Percentiles rank a stretch among this genome's conserved stretches.
These are phyloP conservation scores for Yamadazyma spencermartinsiae DNA, from an alignment of 1,139 yeast species.

Conservation along the genomic window DNA sequence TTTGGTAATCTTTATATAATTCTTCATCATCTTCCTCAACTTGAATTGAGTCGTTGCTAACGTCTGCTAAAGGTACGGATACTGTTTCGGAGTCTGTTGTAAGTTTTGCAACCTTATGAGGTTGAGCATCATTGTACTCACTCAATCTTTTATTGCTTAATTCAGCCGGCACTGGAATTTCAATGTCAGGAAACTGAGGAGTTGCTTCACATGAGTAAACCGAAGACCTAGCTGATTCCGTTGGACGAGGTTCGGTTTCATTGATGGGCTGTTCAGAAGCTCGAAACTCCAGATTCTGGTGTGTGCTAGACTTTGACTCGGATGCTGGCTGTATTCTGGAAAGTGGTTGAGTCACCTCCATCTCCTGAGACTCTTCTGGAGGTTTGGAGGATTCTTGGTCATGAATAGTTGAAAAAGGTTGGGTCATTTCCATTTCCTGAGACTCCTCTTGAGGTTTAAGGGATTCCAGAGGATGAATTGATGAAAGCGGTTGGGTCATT, in stretches of 20 bases:
- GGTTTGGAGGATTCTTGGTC: not conserved
- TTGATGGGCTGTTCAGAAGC: not conserved
- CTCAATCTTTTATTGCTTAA: constrained; percentile 13
- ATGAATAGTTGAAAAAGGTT: constrained; percentile 6
- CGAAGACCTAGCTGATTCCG: not conserved
- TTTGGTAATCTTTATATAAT: constrained; percentile 19
- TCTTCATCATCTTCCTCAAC: constrained; percentile 8
- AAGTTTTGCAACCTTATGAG: constrained; percentile 8
- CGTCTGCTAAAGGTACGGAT: constrained; percentile 31
- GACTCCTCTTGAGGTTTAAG: not conserved
- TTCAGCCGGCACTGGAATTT: constrained; percentile 18
- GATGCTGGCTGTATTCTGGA: constrained; percentile 1
- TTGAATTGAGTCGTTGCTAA: constrained; percentile 13
- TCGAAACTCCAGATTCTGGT: not conserved
- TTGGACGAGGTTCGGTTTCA: not conserved
- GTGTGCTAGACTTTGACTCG: not conserved
- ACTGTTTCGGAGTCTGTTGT: constrained; percentile 25
- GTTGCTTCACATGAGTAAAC: constrained; percentile 3
- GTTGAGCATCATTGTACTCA: constrained; percentile 10
- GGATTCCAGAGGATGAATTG: not conserved
- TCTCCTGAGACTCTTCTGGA: constrained; percentile 2
- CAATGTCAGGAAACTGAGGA: constrained; percentile 17
- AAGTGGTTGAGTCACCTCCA: constrained; percentile 18
- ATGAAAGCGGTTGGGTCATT: constrained; percentile 15
- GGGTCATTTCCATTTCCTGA: constrained; percentile 6